These are phyloP conservation scores for Leccinum imitatum DNA, from an alignment of 768 basidiomycete genomes.

Conservation along the genomic window DNA sequence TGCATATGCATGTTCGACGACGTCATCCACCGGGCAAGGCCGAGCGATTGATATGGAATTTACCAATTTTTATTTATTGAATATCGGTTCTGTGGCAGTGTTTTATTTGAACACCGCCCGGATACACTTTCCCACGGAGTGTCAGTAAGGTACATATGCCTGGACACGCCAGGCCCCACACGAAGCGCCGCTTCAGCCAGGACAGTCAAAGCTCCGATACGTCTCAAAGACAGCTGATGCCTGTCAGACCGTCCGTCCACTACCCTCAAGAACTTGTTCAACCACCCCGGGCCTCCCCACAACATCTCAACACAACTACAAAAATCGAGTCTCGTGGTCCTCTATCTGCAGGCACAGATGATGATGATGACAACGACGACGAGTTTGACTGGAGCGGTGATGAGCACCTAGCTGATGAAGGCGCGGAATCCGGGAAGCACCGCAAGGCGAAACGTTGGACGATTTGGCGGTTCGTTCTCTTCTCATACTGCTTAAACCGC, in stretches of 20 bases:
- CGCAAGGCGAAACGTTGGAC: constrained; percentile 49
- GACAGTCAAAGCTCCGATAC: constrained; percentile 15
- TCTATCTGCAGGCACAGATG: constrained; percentile 55
- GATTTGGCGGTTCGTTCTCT: constrained; percentile 47
- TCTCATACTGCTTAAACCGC: not conserved
- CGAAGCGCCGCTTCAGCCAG: not conserved
- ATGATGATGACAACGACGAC: constrained; percentile 52
- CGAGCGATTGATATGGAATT: not conserved
- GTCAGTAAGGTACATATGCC: too few relatives aligned
- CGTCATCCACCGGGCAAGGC: constrained; percentile 4
- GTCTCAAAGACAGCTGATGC: constrained; percentile 9
- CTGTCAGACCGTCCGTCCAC: constrained; percentile 48
- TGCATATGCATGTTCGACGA: not conserved
- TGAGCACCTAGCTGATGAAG: constrained; percentile 71
- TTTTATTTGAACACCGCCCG: too few relatives aligned
- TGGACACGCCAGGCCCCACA: too few relatives aligned
- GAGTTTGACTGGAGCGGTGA: constrained; percentile 81
- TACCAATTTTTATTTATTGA: too few relatives aligned
- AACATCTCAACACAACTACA: constrained; percentile 27
- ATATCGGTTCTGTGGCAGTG: too few relatives aligned
- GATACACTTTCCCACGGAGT: too few relatives aligned
- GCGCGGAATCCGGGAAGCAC: constrained; percentile 60
- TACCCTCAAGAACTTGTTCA: constrained; percentile 45
- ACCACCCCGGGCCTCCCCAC: constrained; percentile 17
- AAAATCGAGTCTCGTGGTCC: constrained; percentile 38